phyloP scores from a whole-genome alignment of 208 protist species.

The Trypanosoma melophagium region DNA sequence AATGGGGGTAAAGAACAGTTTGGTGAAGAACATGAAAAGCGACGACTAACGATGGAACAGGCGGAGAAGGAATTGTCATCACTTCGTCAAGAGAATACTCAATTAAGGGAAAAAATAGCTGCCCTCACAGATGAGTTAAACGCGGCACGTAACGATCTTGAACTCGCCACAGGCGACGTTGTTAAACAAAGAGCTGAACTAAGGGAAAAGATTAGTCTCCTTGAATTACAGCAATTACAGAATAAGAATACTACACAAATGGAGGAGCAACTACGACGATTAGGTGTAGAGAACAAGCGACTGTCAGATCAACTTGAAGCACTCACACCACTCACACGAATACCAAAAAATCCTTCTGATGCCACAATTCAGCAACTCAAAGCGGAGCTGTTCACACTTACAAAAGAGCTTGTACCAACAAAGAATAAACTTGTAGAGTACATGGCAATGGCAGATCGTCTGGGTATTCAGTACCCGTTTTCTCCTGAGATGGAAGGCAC shows the following conservation, averaged over 20 bases:
- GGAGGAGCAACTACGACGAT: slow-evolving; percentile 36
- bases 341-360: slow-evolving; percentile 14
- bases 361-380: slow-evolving; percentile 33
- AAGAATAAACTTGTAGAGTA: slow-evolving; percentile 87
- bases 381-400: slow-evolving; percentile 54
- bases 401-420: slow-evolving; percentile 69
- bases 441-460: slow-evolving; percentile 82
- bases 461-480: slow-evolving; percentile 84
- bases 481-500: slow-evolving; percentile 57
- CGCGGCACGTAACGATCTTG: slow-evolving; percentile 43
- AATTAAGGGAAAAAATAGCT: slow-evolving; percentile 52
- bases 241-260: background rate
- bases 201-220: slow-evolving; percentile 32
- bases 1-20: background rate
- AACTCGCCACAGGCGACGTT: slow-evolving; percentile 33
- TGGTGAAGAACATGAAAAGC: background rate
- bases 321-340: background rate
- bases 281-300: slow-evolving; percentile 46
- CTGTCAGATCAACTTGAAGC: slow-evolving; percentile 25
- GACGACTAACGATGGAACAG: slow-evolving; percentile 3
- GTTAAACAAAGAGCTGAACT: slow-evolving; percentile 40
- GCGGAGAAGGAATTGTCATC: slow-evolving; percentile 37
- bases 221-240: slow-evolving; percentile 13
- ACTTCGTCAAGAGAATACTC: slow-evolving; percentile 53
- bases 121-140: slow-evolving; percentile 45